Base-by-base conservation (phyloP, 345 rosid genomes). In the Microthlaspi erraticum region DNA sequence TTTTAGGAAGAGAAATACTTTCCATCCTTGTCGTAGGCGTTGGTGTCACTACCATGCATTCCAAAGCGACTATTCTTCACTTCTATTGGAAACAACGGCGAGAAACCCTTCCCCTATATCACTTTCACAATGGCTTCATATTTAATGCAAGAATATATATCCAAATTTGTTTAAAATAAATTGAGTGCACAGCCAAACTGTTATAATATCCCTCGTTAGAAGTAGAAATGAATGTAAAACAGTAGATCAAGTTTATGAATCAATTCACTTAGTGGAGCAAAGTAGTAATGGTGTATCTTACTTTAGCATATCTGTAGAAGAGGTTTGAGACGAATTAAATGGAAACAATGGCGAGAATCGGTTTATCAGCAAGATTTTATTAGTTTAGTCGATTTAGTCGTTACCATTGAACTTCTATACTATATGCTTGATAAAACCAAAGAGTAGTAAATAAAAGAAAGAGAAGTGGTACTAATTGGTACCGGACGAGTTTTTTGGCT, bases 1-100 rank as follows among this genome's bases (percentile, higher is more conserved):
- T 26, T 26, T 26, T 26, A 31, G 46, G 7, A 10, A 31, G 5
- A 67, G 10, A n/a, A 17, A 50, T 16, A 79, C 96, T 96, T 90
- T 83, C 98, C 98, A 42, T 92, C 78, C 4, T 77, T 54, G 76
- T 90, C 95, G 57, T 90, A 92, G 31, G 74, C 93, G 6, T 83
- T 86, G 10, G 91, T 77, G 55, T 87, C 90, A 43, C 98, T 92
- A 29, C 95, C 90, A 52, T 92, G 98, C 41, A 88, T 88, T 31
- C 70, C 77, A 59, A 44, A 69, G 0, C 42, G 77, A 63, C 79
- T 90, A 78, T 88, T 90, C 76, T 78, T 73, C 18, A 90, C 60
- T 79, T 83, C 91, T 43, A 92, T 80, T 7, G 95, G 95, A 48
- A 92, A 85, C 20, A 84, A 50, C 0, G 75, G 72, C 32, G 91